A percentile compares a stretch with the other conserved stretches of the same genome.
Evolutionary conservation across 2,329 filamentous ascomycete genomes (phyloP).

Genomic region (Alternaria triticimaculans): DNA sequence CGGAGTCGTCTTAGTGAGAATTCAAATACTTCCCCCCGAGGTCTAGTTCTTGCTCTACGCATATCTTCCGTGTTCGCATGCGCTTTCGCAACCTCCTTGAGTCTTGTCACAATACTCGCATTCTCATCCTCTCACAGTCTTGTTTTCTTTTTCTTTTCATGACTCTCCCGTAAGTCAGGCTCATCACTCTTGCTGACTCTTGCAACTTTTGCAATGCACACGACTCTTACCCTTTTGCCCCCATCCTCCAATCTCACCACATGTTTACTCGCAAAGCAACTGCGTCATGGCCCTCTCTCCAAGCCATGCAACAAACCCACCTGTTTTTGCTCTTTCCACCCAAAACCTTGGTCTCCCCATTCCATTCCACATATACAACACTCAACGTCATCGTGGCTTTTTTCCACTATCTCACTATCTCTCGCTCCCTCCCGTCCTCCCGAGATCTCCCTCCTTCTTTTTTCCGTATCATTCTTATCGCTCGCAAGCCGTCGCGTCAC

Average conservation of each 20-base stretch:
- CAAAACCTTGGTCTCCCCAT: not conserved
- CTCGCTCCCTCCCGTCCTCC: not conserved
- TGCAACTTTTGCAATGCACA: not conserved
- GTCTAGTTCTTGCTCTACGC: not conserved
- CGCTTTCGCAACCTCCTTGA: not conserved
- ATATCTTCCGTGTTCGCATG: not conserved
- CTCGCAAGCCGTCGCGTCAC: not conserved
- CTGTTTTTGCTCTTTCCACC: not conserved
- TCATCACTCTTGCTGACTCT: not conserved
- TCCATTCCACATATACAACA: not conserved
- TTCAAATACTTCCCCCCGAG: too few species aligned
- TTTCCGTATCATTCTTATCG: not conserved
- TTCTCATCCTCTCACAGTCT: not conserved
- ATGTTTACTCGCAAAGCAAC: not conserved
- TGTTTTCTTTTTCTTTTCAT: not conserved
- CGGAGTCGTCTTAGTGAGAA: not conserved
- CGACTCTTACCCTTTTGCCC: not conserved
- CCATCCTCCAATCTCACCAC: not conserved
- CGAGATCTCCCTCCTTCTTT: not conserved
- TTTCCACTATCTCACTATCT: too few species aligned
- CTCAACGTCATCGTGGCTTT: not conserved
- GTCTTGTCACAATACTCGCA: not conserved
- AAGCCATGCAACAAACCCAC: too few species aligned
- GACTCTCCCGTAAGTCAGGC: not conserved
- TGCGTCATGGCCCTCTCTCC: not conserved